Percentiles rank a stretch among this genome's conserved stretches.
phyloP scores from a whole-genome alignment of 2,329 filamentous ascomycete genomes.

The Hymenoscyphus infarciens region DNA sequence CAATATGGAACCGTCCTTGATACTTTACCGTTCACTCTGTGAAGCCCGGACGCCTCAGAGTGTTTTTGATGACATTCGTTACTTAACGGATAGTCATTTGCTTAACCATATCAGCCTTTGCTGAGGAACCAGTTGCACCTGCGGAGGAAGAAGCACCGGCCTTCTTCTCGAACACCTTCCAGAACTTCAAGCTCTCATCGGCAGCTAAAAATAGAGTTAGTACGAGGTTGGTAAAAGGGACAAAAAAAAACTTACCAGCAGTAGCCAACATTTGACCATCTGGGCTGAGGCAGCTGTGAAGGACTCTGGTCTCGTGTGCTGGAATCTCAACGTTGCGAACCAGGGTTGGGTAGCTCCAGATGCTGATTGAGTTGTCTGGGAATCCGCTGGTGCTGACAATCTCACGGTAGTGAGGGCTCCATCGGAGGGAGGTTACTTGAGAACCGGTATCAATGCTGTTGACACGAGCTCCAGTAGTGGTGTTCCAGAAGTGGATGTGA shows the following conservation, averaged over 20 bases:
- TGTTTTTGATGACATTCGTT: slow-evolving; percentile 20
- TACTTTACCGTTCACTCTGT: slow-evolving; percentile 34
- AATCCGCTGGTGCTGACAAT: slow-evolving; percentile 97
- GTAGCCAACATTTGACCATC: slow-evolving; percentile 98
- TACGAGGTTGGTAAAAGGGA: slow-evolving; percentile 26
- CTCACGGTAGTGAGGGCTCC: slow-evolving; percentile 96
- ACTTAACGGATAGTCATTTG: slow-evolving; percentile 87
- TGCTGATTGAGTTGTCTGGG: slow-evolving; percentile 97
- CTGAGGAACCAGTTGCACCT: slow-evolving; percentile 62
- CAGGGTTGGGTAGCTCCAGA: slow-evolving; percentile 97
- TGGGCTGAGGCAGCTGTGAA: slow-evolving; percentile 94
- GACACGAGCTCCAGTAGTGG: slow-evolving; percentile 91
- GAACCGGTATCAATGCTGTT: slow-evolving; percentile 99
- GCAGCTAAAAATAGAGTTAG: slow-evolving; percentile 54
- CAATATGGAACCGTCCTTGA: slow-evolving; percentile 35
- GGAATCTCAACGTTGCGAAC: slow-evolving; percentile 98
- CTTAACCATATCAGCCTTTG: slow-evolving; percentile 84
- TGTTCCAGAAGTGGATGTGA: slow-evolving; percentile 99
- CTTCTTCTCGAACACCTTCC: slow-evolving; percentile 99
- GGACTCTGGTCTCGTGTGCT: slow-evolving; percentile 91
- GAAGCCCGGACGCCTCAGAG: slow-evolving; percentile 29
- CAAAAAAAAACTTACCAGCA: slow-evolving; percentile 56
- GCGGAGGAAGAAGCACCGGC: slow-evolving; percentile 65
- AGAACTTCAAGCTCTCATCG: slow-evolving; percentile 98
- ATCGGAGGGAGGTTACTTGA: slow-evolving; percentile 92